A percentile compares a stretch with the other conserved stretches of the same genome.
These are phyloP conservation scores for Apiospora saccharicola DNA, from an alignment of 2,329 filamentous ascomycete species.

Conservation along the genomic window DNA sequence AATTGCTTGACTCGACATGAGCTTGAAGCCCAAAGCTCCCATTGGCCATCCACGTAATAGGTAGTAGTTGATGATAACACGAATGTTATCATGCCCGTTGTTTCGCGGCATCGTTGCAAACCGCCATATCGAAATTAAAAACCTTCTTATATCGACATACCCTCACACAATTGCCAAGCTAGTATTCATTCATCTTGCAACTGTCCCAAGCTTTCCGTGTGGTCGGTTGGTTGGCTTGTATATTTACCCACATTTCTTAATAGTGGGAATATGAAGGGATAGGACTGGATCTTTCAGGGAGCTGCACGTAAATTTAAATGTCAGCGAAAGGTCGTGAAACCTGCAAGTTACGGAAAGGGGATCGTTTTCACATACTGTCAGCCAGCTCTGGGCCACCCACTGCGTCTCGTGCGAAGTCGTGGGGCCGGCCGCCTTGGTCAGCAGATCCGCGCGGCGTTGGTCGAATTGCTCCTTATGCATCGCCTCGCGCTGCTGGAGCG, in stretches of 20 bases:
- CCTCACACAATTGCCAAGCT: neutral
- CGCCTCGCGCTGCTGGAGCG: slow-evolving; percentile 56
- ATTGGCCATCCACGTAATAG: neutral
- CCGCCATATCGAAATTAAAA: neutral
- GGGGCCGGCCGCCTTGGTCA: slow-evolving; percentile 49
- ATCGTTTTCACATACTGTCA: slow-evolving; percentile 39
- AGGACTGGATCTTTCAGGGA: neutral
- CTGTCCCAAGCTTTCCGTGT: neutral
- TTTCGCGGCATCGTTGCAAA: neutral
- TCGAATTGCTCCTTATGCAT: slow-evolving; percentile 56
- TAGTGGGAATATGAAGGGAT: neutral
- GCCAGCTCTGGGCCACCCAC: slow-evolving; percentile 48
- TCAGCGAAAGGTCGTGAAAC: neutral
- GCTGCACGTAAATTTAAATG: neutral
- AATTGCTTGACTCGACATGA: neutral
- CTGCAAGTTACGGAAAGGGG: slow-evolving; percentile 28
- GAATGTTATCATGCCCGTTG: neutral
- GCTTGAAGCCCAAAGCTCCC: neutral
- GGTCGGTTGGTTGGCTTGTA: neutral
- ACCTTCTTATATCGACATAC: neutral
- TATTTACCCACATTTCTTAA: neutral
- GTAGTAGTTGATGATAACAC: neutral
- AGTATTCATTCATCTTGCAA: neutral
- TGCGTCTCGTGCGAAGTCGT: slow-evolving; percentile 38
- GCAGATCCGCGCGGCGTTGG: slow-evolving; percentile 50